These are phyloP conservation scores for Curvularia spicifera DNA, from an alignment of 2,329 filamentous ascomycete genomes.

Conservation along the genomic window DNA sequence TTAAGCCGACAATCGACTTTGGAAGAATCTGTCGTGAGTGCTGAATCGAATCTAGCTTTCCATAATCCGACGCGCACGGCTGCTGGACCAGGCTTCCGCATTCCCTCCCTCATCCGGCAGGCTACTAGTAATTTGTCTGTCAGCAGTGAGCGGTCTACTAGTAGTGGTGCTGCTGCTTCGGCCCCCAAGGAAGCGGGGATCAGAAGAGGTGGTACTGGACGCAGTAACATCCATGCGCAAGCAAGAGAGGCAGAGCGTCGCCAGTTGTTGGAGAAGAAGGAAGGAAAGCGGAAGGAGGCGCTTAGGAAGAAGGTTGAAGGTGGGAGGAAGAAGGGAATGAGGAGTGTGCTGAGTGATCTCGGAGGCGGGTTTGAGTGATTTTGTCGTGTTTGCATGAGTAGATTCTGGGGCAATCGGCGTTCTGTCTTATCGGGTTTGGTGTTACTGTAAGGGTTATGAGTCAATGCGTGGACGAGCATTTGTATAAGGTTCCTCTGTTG, in stretches of 20 bases:
- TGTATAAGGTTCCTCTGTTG: neutral
- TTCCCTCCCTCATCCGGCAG: slow-evolving; percentile 73
- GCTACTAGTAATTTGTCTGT: slow-evolving; percentile 66
- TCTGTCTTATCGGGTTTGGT: neutral
- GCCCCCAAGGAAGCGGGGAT: slow-evolving; percentile 45
- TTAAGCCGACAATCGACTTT: slow-evolving; percentile 63
- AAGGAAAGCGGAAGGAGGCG: slow-evolving; percentile 58
- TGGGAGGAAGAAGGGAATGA: slow-evolving; percentile 33
- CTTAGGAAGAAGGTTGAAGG: slow-evolving; percentile 53
- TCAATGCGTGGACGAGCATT: neutral
- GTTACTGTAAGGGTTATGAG: neutral
- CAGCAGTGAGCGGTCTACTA: slow-evolving; percentile 44
- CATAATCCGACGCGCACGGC: slow-evolving; percentile 52
- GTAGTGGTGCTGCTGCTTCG: slow-evolving; percentile 5
- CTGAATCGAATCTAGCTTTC: slow-evolving; percentile 62
- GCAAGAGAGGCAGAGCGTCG: slow-evolving; percentile 64
- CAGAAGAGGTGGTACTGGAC: slow-evolving; percentile 61
- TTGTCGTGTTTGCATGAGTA: neutral
- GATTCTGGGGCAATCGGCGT: neutral
- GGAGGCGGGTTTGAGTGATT: slow-evolving; percentile 47
- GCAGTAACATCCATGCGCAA: slow-evolving; percentile 66
- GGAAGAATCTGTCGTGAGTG: slow-evolving; percentile 33
- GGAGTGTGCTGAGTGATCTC: slow-evolving; percentile 44
- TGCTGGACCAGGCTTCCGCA: slow-evolving; percentile 60
- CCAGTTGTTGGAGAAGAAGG: slow-evolving; percentile 58